Evolutionary conservation across 495 filamentous ascomycete genomes (phyloP), one percentile per base, ranked within the genome.

Genomic region (Aspergillus carlsbadensis): DNA sequence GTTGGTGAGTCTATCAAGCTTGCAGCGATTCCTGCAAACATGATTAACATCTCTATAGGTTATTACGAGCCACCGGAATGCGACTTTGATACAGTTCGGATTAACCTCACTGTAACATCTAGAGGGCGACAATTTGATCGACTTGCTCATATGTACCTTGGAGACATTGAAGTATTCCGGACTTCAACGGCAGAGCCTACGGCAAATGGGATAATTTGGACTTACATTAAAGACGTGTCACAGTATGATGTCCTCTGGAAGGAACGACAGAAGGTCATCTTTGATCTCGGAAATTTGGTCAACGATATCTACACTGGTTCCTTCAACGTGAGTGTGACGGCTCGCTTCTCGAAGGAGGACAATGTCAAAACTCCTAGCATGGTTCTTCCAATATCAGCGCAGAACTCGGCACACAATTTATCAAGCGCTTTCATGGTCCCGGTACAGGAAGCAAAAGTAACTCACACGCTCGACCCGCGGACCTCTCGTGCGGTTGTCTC

Each of bases 161-260:
- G 85, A 14, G 88, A 93, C 67, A 82, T 82, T 17, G 92, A 96
- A 66, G 78, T 96, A 3, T 94, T 87, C 75, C 78, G 92, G 21
- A 95, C 92, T 3, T 93, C 89, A 11, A 96, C 92, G 5, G 90
- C 91, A 0, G 88, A 96, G 70, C 92, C 92, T 3, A 89, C 83
- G 0, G 46, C 62, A 2, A 77, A 79, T 41, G 91, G 91, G 1
- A 93, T 95, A 47, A 60, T 77, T 6, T 86, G 79, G 86, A 87
- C 86, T 2, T 93, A 94, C 55, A 75, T 86, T 54, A 96, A 96
- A 68, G 91, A 96, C 59, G 86, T 92, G 83, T 87, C 88, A 0
- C 77, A 85, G 53, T 93, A 85, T 69, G 75, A 87, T 14, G 70
- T 80, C 5, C 74, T 96, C 15, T 88, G 89, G 80, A 78, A 78